Evolutionary conservation across 371 early-diverging fungal species (phyloP).

Genomic region (Rhizopus sp.): DNA sequence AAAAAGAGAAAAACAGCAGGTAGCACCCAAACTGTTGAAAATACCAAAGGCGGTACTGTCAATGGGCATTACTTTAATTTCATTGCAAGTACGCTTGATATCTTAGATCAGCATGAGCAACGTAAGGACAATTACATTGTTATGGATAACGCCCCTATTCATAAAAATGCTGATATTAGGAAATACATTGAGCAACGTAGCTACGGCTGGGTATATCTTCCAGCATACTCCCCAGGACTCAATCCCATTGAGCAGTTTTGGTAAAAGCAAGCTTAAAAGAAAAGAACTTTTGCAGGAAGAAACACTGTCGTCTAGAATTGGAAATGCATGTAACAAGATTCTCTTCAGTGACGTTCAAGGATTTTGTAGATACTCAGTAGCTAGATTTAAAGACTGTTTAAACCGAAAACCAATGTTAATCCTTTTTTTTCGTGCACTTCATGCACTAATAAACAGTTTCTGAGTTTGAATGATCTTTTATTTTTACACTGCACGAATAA

Average conservation of each 20-base stretch:
- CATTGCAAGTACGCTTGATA: slow-evolving; percentile 9
- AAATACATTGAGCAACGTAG: slow-evolving; percentile 4
- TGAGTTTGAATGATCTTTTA: too few relatives aligned
- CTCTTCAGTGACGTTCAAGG: slow-evolving; percentile 9
- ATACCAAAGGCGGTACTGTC: slow-evolving; percentile 2
- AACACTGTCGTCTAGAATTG: slow-evolving; percentile 5
- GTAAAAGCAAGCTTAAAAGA: slow-evolving; percentile 14
- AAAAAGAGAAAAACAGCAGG: slow-evolving; percentile 13
- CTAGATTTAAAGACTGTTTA: slow-evolving; percentile 9
- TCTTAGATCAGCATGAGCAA: slow-evolving; percentile 8
- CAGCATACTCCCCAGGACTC: slow-evolving; percentile 6
- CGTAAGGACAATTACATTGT: slow-evolving; percentile 1
- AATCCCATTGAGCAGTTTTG: slow-evolving; percentile 16
- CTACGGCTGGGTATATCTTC: slow-evolving; percentile 10
- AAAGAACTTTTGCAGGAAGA: slow-evolving; percentile 4
- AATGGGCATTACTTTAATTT: slow-evolving; percentile 15
- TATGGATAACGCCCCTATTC: slow-evolving; percentile 6
- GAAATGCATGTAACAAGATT: slow-evolving; percentile 5
- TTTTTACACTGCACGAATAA: too few relatives aligned
- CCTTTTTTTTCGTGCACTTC: too few relatives aligned
- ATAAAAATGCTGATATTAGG: slow-evolving; percentile 1
- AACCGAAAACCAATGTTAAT: slow-evolving; percentile 3
- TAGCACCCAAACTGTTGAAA: neutral
- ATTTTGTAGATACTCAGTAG: slow-evolving; percentile 10
- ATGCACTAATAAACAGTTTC: too few relatives aligned